These are phyloP conservation scores for Rhodotorula babjevae DNA, from an alignment of 768 basidiomycete genomes.

Conservation along the genomic window DNA sequence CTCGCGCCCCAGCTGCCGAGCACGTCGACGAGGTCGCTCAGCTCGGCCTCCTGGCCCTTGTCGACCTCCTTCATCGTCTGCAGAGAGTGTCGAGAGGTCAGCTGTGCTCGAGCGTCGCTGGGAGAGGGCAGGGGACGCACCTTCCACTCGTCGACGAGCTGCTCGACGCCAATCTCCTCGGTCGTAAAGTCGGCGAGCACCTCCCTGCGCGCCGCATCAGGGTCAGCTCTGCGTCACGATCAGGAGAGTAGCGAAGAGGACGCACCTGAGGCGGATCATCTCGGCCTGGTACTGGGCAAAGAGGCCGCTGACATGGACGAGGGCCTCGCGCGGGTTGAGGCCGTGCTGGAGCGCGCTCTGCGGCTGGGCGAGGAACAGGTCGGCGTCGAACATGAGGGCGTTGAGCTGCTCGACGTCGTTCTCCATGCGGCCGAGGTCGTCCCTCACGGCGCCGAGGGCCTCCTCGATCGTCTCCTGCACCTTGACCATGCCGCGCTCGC, in stretches of 20 bases:
- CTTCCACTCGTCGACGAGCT: constrained; percentile 35
- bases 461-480: constrained; percentile 38
- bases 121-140: constrained; percentile 5
- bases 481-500: constrained; percentile 33
- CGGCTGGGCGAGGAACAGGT: constrained; percentile 33
- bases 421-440: constrained; percentile 37
- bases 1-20: constrained; percentile 32
- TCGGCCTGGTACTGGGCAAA: constrained; percentile 35
- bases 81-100: too few species aligned
- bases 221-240: too few species aligned
- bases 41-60: constrained; percentile 37
- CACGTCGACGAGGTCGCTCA: constrained; percentile 37
- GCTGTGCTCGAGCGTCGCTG: too few species aligned
- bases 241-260: too few species aligned
- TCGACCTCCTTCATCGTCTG: constrained; percentile 39
- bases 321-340: constrained; percentile 36
- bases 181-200: constrained; percentile 38
- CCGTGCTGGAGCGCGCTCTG: constrained; percentile 27
- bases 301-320: constrained; percentile 30
- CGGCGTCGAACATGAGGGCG: constrained; percentile 31
- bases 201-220: constrained; percentile 5
- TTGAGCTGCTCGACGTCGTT: constrained; percentile 32
- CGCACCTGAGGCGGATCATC: constrained; percentile 32
- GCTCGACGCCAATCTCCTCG: constrained; percentile 34
- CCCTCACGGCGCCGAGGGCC: constrained; percentile 23